Base-by-base conservation (phyloP, 75 land plant species). In the Pseudotsuga menziesii region DNA sequence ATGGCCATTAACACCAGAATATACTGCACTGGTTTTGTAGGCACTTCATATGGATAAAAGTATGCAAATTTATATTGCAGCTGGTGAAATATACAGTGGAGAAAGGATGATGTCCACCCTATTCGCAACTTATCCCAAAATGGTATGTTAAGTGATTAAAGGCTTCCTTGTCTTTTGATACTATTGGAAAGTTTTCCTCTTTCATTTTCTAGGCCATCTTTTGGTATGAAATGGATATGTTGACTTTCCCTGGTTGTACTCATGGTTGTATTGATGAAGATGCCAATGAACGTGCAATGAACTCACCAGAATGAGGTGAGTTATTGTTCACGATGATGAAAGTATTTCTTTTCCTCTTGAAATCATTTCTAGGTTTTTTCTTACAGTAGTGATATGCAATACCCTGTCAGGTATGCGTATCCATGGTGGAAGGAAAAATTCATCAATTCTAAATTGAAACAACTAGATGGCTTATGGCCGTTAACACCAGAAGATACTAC, bases 181-280 rank as follows among this genome's bases (percentile, higher is more conserved):
- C 22, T 69, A 12, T 14, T 67, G 44, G 11, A 25, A 52, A 15
- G 26, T 72, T 89, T 88, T 72, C 17, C 4, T 39, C 73, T 29
- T 54, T 56, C 26, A 56, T 70, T 41, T 74, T 27, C 29, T n/a
- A 36, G 22, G 39, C 9, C 35, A 17, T 16, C 55, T 84, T 90
- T 56, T 80, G 95, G 22, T 93, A 87, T 82, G 96, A 93, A 80
- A 93, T 82, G 93, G 96, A 93, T 57, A 93, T 93, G 93, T 75
- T 93, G 17, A 86, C 96, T 7, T 91, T 93, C 63, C 80, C 90
- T 73, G 96, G 93, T 7, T 93, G 96, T 74, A 85, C 89, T 29
- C 83, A 93, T 72, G 93, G 91, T 16, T 89, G 85, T 60, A 76
- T 79, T 61, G 44, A 67, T 9, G 78, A 76, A 23, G 95, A 93